Conservation (phyloP, 805 yeast genomes). For the Metschnikowia gruessii region DNA sequence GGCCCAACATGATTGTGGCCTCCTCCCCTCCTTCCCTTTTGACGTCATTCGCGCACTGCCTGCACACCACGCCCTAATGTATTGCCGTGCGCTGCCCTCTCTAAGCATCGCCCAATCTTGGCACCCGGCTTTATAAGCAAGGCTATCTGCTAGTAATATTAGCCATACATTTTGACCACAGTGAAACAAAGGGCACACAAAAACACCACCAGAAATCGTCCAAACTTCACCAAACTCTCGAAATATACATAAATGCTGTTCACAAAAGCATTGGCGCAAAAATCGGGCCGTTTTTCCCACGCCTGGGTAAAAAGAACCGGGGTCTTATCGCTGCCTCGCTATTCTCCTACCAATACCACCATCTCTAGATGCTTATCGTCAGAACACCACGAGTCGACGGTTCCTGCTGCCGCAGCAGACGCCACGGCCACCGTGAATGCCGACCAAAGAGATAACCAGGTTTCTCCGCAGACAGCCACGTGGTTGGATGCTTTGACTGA, state of each 20-base stretch:
- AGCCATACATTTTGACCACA: too few species aligned
- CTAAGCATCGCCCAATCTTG: slow-evolving; percentile 5
- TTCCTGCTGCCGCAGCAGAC: slow-evolving; percentile 65
- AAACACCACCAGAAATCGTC: too few species aligned
- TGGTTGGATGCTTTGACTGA: slow-evolving; percentile 86
- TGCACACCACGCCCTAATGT: neutral
- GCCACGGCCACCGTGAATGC: slow-evolving; percentile 70
- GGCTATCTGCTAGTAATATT: too few species aligned
- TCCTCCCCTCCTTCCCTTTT: neutral
- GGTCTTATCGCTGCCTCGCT: neutral
- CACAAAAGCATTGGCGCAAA: neutral
- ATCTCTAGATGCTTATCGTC: neutral
- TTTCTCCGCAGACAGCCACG: slow-evolving; percentile 51
- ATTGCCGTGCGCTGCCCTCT: too few species aligned
- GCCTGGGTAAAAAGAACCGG: neutral
- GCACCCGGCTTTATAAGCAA: slow-evolving; percentile 3
- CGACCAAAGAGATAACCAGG: slow-evolving; percentile 54
- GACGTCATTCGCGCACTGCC: neutral
- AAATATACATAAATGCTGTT: neutral
- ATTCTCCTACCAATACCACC: too few species aligned
- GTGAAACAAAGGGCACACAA: too few species aligned
- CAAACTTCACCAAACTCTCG: too few species aligned
- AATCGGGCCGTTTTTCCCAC: neutral
- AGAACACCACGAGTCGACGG: slow-evolving; percentile 35
- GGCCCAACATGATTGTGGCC: neutral